Evolutionary conservation across 768 basidiomycete species (phyloP), one percentile per base, ranked within the genome.

Genomic region (Pisolithus tinctorius): DNA sequence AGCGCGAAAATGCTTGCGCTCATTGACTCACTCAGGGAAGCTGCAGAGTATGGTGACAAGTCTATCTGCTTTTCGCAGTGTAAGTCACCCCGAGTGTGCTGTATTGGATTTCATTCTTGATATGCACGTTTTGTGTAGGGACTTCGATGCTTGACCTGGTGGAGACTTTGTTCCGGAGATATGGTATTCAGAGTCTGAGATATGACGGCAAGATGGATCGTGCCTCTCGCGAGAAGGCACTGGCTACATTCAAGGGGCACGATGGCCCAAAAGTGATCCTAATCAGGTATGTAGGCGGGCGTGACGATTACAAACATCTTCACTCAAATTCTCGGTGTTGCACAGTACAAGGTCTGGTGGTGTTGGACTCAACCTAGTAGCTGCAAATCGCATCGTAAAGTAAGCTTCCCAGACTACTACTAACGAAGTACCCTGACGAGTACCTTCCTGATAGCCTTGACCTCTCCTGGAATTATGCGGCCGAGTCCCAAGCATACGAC

Each of bases 161-260:
- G 39, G 83, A 84, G 55, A 78, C 69, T n/a, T 48, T 83, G 25
- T 77, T 86, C 56, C 71, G 73, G 8, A 73, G 82, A 25, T 67
- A 84, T 59, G 82, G 81, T 0, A 78, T 86, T 16, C 72, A 75
- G 43, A 77, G 58, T 52, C 60, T 86, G 51, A 73, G 84, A 6
- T 86, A 83, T 57, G 85, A 87, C 54, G 84, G 84, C n/a, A 75
- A 73, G 61, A 86, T 87, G 85, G 72, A 77, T 53, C 70, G 78
- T 26, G 58, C 63, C 6, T 65, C 72, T 29, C 74, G 83, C 49
- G 83, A 85, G 51, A 60, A 61, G 9, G 70, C 74, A 1, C 58
- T 87, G 40, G 62, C 70, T 6, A 67, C 63, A 26, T 87, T 86
- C 71, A 83, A 80, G 65, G 70, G 69, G 49, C 39, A 63, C 16